Evolutionary conservation across 1,284 basidiomycete species (phyloP), one percentile per base, ranked within the genome.

Genomic region (Moesziomyces parantarcticus): DNA sequence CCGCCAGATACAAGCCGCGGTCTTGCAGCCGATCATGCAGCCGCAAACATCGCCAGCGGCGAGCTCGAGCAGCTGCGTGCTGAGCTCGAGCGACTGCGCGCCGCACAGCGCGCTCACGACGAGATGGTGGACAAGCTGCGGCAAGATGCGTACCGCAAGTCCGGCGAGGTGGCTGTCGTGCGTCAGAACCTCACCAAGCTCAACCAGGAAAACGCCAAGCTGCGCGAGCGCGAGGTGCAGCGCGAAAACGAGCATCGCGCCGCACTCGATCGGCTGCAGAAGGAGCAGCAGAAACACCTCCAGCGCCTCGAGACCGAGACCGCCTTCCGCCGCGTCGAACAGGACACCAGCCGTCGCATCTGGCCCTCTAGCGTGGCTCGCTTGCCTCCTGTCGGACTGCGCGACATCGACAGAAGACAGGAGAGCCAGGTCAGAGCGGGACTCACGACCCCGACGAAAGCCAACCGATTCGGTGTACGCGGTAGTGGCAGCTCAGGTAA

Each of bases 241-340:
- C 58, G 71, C 5, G 77, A 79, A 40, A 50, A 59, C 23, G 69
- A 79, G 32, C 74, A 79, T 42, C 64, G 60, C 5, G 32, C 60
- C 5, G 55, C 53, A 1, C 54, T 79, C 10, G 77, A 79, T 13
- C 49, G 63, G 3, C 21, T 77, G 14, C 68, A 77, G 16, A 64
- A 67, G 34, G 77, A 79, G 6, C 71, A 79, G 34, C 59, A 72
- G 50, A 49, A 69, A 6, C 66, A 60, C 23, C 58, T 79, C 9
- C 72, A 77, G 25, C 60, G 67, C 16, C 66, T 79, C 10, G 77
- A 79, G 45, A 77, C 77, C 20, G 67, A 66, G 22, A 67, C 73
- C 9, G 69, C 77, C 22, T 79, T 79, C 29, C 59, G 77, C 25
- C 64, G 77, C 29, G 76, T 79, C 40, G 77, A 79, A 40, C 77